phyloP scores from a whole-genome alignment of 371 early-diverging fungal genomes.

The Lichtheimia ramosa region DNA sequence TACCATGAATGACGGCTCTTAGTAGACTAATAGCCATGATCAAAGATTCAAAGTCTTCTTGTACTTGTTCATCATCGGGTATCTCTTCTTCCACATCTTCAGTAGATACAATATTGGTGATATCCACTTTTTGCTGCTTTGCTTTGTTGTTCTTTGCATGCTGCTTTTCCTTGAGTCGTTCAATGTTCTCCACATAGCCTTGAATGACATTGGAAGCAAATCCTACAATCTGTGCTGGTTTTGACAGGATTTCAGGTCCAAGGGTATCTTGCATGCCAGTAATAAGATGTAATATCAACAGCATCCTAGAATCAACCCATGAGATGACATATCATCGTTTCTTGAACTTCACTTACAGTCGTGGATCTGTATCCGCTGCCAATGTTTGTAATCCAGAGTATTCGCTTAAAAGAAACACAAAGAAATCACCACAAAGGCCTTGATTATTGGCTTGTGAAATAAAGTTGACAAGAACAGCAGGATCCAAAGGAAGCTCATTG shows the following conservation, averaged over 20 bases:
- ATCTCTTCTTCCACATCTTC: constrained; percentile 38
- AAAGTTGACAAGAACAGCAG: constrained; percentile 62
- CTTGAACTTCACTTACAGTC: constrained; percentile 32
- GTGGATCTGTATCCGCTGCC: constrained; percentile 30
- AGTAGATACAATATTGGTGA: constrained; percentile 32
- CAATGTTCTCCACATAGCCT: constrained; percentile 29
- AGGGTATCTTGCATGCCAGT: constrained; percentile 66
- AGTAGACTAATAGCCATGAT: constrained; percentile 43
- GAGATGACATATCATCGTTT: not conserved
- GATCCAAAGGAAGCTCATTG: constrained; percentile 54
- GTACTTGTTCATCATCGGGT: constrained; percentile 54
- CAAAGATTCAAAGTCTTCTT: constrained; percentile 45
- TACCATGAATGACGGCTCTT: constrained; percentile 52
- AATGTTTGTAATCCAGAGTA: constrained; percentile 57
- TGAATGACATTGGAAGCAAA: constrained; percentile 75
- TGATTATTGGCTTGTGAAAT: constrained; percentile 50
- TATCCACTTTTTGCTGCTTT: constrained; percentile 20
- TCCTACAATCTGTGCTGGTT: constrained; percentile 75
- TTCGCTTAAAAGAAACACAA: constrained; percentile 72
- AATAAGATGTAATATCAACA: constrained; percentile 57
- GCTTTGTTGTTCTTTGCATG: not conserved
- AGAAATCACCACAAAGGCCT: constrained; percentile 70
- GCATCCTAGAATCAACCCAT: constrained; percentile 35
- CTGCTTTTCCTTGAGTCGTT: constrained; percentile 10
- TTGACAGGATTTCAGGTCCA: constrained; percentile 76